Percentiles rank a stretch among this genome's conserved stretches.
phyloP scores from a whole-genome alignment of 225 moss, liverwort and hornwort species.

The Thuidium tamariscinum region DNA sequence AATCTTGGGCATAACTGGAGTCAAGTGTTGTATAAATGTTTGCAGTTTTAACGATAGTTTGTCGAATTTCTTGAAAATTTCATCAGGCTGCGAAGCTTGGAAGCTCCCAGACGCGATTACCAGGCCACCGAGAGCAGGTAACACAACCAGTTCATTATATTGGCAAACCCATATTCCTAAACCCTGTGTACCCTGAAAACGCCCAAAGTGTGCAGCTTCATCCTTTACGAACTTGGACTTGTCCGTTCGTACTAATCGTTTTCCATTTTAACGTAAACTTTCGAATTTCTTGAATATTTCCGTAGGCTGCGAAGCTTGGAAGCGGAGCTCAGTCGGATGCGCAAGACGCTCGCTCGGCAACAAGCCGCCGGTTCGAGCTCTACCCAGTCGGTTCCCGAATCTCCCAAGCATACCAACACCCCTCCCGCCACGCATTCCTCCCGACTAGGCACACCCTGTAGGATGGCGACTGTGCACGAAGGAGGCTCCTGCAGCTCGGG shows the following conservation, averaged over 20 bases:
- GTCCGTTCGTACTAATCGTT: not conserved
- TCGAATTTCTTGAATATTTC: no score
- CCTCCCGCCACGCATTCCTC: not conserved
- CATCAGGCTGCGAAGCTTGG: constrained; percentile 25
- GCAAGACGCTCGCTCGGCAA: constrained; percentile 25
- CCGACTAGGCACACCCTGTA: not conserved
- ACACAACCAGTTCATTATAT: no score
- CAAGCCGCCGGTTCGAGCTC: not conserved
- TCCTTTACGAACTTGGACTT: not conserved
- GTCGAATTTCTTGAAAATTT: not conserved
- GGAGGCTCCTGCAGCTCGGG: constrained; percentile 3
- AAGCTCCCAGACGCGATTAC: constrained; percentile 27
- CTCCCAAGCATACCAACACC: not conserved
- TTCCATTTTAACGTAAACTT: not conserved
- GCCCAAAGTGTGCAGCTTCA: not conserved
- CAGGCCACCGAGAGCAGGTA: constrained; percentile 47
- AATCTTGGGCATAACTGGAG: no score
- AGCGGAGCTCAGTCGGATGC: constrained; percentile 50
- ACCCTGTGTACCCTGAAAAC: no score
- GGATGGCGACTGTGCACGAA: constrained; percentile 29
- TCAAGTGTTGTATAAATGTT: no score
- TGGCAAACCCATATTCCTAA: not conserved
- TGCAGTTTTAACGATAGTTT: not conserved
- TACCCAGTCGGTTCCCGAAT: not conserved
- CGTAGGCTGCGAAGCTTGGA: constrained; percentile 36